Percentiles rank a stretch among this genome's conserved stretches.
Conservation (phyloP, 2,329 filamentous ascomycete genomes). For the Fonsecaea monophora region DNA sequence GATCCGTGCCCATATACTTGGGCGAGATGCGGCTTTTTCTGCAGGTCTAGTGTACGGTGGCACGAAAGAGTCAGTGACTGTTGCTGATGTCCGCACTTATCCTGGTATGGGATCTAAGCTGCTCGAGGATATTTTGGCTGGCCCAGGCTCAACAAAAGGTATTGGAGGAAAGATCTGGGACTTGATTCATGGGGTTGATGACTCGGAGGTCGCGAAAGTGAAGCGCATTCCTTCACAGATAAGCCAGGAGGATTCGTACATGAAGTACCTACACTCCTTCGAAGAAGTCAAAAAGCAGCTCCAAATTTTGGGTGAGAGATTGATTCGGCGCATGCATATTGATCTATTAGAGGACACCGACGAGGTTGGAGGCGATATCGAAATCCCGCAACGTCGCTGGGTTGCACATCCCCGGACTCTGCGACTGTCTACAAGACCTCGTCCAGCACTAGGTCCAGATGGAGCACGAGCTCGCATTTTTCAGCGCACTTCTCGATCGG, state of each 20-base stretch:
- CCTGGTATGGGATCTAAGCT: slow-evolving; percentile 67
- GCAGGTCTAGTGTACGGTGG: slow-evolving; percentile 56
- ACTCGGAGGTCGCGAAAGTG: slow-evolving; percentile 73
- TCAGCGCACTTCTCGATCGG: slow-evolving; percentile 77
- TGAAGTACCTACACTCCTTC: slow-evolving; percentile 67
- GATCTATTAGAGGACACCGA: slow-evolving; percentile 70
- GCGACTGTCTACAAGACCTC: slow-evolving; percentile 77
- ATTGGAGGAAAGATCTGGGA: slow-evolving; percentile 77
- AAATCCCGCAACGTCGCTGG: slow-evolving; percentile 60
- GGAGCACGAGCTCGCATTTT: slow-evolving; percentile 64
- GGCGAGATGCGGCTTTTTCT: slow-evolving; percentile 53
- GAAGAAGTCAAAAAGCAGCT: slow-evolving; percentile 72
- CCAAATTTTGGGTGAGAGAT: slow-evolving; percentile 68
- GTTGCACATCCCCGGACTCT: slow-evolving; percentile 80
- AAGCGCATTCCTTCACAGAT: slow-evolving; percentile 81
- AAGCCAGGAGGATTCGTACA: slow-evolving; percentile 92
- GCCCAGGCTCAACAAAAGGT: slow-evolving; percentile 72
- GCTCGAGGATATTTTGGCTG: slow-evolving; percentile 73
- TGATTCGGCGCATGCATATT: slow-evolving; percentile 77
- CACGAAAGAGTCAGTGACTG: slow-evolving; percentile 66
- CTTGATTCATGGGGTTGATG: slow-evolving; percentile 81
- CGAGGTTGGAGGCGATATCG: slow-evolving; percentile 37
- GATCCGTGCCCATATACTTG: slow-evolving; percentile 67
- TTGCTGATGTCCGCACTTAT: slow-evolving; percentile 68
- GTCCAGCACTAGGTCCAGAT: slow-evolving; percentile 59